Evolutionary conservation across 768 basidiomycete genomes (phyloP), one percentile per base, ranked within the genome.

Genomic region (Termitomyces sp.): DNA sequence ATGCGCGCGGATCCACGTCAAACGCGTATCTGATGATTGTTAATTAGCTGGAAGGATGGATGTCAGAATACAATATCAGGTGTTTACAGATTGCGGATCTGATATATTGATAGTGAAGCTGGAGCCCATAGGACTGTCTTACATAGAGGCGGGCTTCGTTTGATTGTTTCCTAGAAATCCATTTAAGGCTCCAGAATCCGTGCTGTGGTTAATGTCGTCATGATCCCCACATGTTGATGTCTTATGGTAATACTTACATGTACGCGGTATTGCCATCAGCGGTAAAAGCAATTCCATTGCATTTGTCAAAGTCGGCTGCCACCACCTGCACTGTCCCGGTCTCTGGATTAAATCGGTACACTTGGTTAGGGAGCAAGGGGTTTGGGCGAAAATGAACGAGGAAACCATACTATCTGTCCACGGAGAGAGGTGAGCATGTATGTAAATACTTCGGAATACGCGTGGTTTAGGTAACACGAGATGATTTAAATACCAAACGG

Each of bases 261-360:
- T 88, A 92, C 4, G 84, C 90, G 4, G 76, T 82, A 52, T 73
- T 80, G 8, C 89, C 89, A 63, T 88, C 84, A 2, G 76, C 73
- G n/a, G 82, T 82, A 70, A 92, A 88, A 0, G 88, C 88, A 55
- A 93, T 82, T 0, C 91, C 92, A 67, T 93, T 94, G 49, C 81
- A 82, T 64, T 82, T 82, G 59, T 81, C 79, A 67, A 92, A 89
- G 22, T 85, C 88, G 63, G 90, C 87, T 3, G 92, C 91, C 4
- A 92, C 87, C 9, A 88, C 87, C 2, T 83, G 81, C 6, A 92
- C 82, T 35, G 81, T 72, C 2, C 88, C 81, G 1, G 87, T 88
- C 2, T 77, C 76, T 9, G 88, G 84, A 67, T 91, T 84, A 67
- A 91, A 85, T 15, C 88, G 81, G 70, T 95, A 94, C 16, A 92